Base-by-base conservation (phyloP, 2,329 filamentous ascomycete species). In the Venturia asperata region DNA sequence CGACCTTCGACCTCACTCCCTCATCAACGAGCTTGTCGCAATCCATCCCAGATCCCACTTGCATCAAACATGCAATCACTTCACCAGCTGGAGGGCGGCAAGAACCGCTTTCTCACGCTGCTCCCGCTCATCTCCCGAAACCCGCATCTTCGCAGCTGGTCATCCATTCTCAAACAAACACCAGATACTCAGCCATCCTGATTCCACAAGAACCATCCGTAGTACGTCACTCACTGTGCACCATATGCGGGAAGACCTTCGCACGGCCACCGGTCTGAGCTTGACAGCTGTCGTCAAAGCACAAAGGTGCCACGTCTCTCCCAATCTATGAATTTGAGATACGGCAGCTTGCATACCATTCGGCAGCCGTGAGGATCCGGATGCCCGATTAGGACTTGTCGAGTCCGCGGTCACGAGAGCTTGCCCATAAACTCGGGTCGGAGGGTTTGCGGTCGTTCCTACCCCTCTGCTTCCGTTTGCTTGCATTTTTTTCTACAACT, bases 261-360 rank as follows among this genome's bases (percentile, higher is more conserved):
- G 45, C 45, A 49, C 45, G n/a, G 45, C 5, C 10, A 19, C 37
- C 6, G 6, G 52, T 37, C 52, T 37, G 52, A 58, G 52, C 52
- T 58, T 58, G 52, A 58, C 52, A 58, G 52, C 52, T 56, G 52
- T 37, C 10, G 52, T 37, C 52, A 7, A 58, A n/a, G 52, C 27
- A 58, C 30, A n/a, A 30, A n/a, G 27, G 52, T 56, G 52, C 3
- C 52, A 56, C 52, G 17, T 19, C 52, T 37, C 19, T 19, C 5
- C 52, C 52, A 56, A 56, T 56, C 30, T 21, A 34, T 37, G 27
- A 56, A 37, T 19, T 37, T 9, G 30, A 56, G 24, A 19, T 58
- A 34, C 52, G 52, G 30, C 27, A 30, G 11, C 49, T 34, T 56
- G 49, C 49, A 56, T 37, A 21, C 6, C 5, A 37, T 21, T 37